Conservation (phyloP, 169 alveolate species). For the Plasmodium yoelii region DNA sequence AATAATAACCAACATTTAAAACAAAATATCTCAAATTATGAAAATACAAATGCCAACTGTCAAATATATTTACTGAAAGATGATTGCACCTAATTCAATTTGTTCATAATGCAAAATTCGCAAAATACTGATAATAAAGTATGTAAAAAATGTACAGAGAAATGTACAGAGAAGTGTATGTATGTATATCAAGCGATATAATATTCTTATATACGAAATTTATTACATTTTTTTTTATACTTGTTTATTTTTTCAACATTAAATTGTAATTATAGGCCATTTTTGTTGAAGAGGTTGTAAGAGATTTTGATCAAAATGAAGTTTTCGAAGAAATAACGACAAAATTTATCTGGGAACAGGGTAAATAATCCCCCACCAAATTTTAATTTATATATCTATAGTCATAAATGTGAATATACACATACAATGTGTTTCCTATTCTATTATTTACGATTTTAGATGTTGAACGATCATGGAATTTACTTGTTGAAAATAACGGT, state of each 20-base stretch:
- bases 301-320: constrained; percentile 73
- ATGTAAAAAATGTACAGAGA: constrained; percentile 1
- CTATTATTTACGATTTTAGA: constrained; percentile 48
- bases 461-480: constrained; percentile 86
- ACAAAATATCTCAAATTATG: too few species aligned
- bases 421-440: neutral
- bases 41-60: neutral
- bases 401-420: neutral
- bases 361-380: constrained; percentile 30
- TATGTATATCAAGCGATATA: neutral
- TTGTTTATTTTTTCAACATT: neutral
- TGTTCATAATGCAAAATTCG: constrained; percentile 56
- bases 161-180: neutral
- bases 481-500: constrained; percentile 86
- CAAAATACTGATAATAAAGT: constrained; percentile 56
- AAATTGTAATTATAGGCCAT: constrained; percentile 22
- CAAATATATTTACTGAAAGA: constrained; percentile 1
- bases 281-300: constrained; percentile 68
- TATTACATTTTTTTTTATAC: neutral
- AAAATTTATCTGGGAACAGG: constrained; percentile 87
- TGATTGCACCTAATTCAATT: constrained; percentile 12
- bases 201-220: neutral
- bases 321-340: constrained; percentile 81
- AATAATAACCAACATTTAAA: too few species aligned
- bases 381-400: neutral